phyloP scores from a whole-genome alignment of 345 rosid genomes.

The Melaleuca quinquenervia region DNA sequence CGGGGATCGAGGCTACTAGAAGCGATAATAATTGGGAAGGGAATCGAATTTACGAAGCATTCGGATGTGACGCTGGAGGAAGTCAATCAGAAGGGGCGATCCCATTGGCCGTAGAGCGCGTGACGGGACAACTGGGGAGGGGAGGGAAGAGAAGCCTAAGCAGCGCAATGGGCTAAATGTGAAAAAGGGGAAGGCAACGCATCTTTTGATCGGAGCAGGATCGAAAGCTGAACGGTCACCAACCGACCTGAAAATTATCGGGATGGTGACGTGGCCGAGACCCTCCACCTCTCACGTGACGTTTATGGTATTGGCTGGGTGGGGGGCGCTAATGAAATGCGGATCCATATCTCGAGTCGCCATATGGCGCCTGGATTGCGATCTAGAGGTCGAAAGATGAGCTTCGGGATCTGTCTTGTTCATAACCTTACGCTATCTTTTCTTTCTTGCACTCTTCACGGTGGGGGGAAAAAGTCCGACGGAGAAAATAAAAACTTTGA shows the following conservation, averaged over 20 bases:
- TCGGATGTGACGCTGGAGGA: not conserved
- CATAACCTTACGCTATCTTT: too few relatives aligned
- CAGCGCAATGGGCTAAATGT: not conserved
- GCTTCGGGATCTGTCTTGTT: too few relatives aligned
- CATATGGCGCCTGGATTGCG: fast-evolving
- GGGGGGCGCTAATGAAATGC: not conserved
- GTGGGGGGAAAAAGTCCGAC: too few relatives aligned
- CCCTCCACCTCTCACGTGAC: not conserved
- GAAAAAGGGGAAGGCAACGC: not conserved
- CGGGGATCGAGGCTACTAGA: not conserved
- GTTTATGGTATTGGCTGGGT: not conserved
- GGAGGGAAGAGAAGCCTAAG: not conserved
- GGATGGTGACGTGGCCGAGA: not conserved
- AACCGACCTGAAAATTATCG: not conserved
- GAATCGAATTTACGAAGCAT: not conserved
- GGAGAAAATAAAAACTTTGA: not conserved
- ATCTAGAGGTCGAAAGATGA: too few relatives aligned
- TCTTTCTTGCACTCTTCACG: too few relatives aligned
- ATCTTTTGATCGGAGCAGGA: not conserved
- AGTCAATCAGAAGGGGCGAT: not conserved
- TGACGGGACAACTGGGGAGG: not conserved
- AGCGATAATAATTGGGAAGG: not conserved
- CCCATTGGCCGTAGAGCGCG: not conserved
- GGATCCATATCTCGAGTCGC: not conserved
- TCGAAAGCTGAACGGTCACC: not conserved